These are phyloP conservation scores for Ceratobasidium theobromae DNA, from an alignment of 1,284 basidiomycete genomes.

Conservation along the genomic window DNA sequence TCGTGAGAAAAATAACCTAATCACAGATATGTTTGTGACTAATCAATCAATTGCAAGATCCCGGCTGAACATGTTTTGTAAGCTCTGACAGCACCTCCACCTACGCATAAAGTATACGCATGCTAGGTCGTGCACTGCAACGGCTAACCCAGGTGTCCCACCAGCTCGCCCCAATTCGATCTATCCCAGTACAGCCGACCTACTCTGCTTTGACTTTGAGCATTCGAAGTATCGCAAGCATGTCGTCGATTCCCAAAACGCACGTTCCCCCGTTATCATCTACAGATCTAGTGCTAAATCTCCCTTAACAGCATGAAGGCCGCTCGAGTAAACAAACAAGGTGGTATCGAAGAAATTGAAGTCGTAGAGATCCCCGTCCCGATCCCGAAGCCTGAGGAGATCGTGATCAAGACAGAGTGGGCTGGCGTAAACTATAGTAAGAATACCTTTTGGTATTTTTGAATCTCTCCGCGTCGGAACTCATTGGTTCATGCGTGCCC, in stretches of 20 bases:
- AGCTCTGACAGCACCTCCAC: not conserved
- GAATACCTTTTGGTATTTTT: constrained; percentile 32
- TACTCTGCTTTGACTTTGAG: not conserved
- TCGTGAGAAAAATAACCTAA: not conserved
- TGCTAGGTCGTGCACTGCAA: not conserved
- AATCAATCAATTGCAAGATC: not conserved
- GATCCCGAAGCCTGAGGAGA: constrained; percentile 59
- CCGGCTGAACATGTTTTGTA: not conserved
- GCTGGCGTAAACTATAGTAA: constrained; percentile 79
- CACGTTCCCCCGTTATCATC: not conserved
- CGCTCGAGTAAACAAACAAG: constrained; percentile 51
- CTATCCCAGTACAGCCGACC: not conserved
- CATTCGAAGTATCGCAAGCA: not conserved
- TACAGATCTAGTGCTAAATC: not conserved
- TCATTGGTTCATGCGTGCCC: not conserved
- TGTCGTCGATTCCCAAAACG: constrained; percentile 19
- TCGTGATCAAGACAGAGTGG: constrained; percentile 80
- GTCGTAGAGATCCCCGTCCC: constrained; percentile 64
- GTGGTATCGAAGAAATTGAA: constrained; percentile 79
- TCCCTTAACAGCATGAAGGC: not conserved
- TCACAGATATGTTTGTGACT: too few relatives aligned
- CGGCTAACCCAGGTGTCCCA: constrained; percentile 5
- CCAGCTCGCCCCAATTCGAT: not conserved
- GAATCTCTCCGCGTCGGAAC: not conserved
- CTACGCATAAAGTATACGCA: not conserved